These are phyloP conservation scores for Graphium sp. DNA, from an alignment of 2,329 filamentous ascomycete species.

Conservation along the genomic window DNA sequence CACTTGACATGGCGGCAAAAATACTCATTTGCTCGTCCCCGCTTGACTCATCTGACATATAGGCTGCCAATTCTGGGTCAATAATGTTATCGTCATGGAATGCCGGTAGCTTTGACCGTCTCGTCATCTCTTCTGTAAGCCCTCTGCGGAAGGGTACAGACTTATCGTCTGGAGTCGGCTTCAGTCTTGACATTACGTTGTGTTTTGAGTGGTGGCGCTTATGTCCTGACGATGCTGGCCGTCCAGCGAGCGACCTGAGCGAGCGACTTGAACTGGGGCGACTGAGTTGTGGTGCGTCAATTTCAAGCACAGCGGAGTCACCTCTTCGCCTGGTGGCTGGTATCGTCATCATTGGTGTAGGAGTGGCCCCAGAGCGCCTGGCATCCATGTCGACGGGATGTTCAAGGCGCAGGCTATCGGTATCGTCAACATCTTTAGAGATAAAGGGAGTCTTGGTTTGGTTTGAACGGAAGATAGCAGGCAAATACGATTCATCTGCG, in stretches of 20 bases:
- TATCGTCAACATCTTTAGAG: no score
- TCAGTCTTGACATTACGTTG: constrained; percentile 64
- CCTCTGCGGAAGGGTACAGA: constrained; percentile 67
- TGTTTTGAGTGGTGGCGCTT: constrained; percentile 79
- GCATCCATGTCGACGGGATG: no score
- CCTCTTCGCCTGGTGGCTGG: constrained; percentile 47
- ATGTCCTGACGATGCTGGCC: constrained; percentile 65
- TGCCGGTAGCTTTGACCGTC: constrained; percentile 58
- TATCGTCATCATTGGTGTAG: constrained; percentile 58
- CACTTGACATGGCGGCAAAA: constrained; percentile 56
- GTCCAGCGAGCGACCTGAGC: constrained; percentile 55
- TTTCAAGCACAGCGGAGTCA: constrained; percentile 79
- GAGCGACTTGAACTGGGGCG: constrained; percentile 92
- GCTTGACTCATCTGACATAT: constrained; percentile 90
- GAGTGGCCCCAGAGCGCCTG: no score
- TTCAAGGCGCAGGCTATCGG: no score
- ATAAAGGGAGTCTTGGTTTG: no score
- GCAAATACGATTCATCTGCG: constrained; percentile 56
- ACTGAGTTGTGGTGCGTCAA: constrained; percentile 66
- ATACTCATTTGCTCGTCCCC: constrained; percentile 85
- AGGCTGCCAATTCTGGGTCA: constrained; percentile 85
- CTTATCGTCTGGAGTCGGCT: constrained; percentile 54
- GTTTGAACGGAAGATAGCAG: constrained; percentile 41
- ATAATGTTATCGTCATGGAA: constrained; percentile 99
- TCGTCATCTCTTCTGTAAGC: constrained; percentile 45